These are phyloP conservation scores for Cercophora newfieldiana DNA, from an alignment of 495 filamentous ascomycete genomes.

Conservation along the genomic window DNA sequence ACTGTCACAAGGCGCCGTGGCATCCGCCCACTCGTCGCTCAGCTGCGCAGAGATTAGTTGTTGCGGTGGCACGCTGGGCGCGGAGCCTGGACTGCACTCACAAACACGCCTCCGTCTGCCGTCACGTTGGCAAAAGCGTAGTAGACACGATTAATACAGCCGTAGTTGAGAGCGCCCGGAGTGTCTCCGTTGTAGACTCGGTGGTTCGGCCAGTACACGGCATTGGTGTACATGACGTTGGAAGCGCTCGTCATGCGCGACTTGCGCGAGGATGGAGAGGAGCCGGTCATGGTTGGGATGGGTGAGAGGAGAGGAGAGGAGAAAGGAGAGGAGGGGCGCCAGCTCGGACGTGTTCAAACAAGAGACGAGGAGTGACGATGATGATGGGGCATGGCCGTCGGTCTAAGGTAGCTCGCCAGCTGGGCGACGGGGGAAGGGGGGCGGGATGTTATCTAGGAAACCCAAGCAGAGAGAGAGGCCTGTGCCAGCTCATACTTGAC, in stretches of 20 bases:
- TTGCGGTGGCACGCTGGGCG: slow-evolving; percentile 12
- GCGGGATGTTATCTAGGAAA: slow-evolving; percentile 21
- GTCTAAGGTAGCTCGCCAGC: slow-evolving; percentile 20
- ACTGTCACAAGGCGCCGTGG: slow-evolving; percentile 76
- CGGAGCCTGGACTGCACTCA: slow-evolving; percentile 42
- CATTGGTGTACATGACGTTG: slow-evolving; percentile 64
- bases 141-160: slow-evolving; percentile 71
- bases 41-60: slow-evolving; percentile 52
- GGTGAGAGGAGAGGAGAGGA: not conserved
- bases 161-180: slow-evolving; percentile 70
- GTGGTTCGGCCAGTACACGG: slow-evolving; percentile 90
- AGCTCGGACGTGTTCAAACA: not conserved
- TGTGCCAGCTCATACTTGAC: slow-evolving; percentile 32
- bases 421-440: slow-evolving; percentile 7
- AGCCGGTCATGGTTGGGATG: slow-evolving; percentile 16
- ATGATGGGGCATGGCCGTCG: slow-evolving; percentile 10
- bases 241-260: slow-evolving; percentile 42
- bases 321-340: slow-evolving; percentile 7
- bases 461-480: slow-evolving; percentile 19
- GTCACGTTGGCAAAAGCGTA: slow-evolving; percentile 88
- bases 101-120: slow-evolving; percentile 79
- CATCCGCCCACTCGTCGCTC: slow-evolving; percentile 84
- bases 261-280: slow-evolving; percentile 38
- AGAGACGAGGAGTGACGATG: slow-evolving; percentile 10
- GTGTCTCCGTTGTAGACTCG: slow-evolving; percentile 74